Evolutionary conservation across 805 yeast genomes (phyloP).

Genomic region (Sugiyamaella chiloensis): DNA sequence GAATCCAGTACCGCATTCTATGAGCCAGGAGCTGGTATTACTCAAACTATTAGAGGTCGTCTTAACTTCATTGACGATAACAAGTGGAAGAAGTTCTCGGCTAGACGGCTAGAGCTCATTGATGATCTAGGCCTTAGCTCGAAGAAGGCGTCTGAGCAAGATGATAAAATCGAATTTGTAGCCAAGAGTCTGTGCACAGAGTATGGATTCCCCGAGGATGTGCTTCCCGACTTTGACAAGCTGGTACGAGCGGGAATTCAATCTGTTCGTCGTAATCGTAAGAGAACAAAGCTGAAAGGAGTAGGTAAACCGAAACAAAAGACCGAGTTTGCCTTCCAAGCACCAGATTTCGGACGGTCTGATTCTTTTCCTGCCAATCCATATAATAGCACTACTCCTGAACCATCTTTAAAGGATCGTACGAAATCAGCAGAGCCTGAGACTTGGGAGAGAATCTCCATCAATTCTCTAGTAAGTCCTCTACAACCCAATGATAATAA

Average conservation of each 20-base stretch:
- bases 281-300: constrained; percentile 19
- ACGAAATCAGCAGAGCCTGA: not conserved
- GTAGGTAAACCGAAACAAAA: not conserved
- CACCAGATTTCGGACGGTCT: too few species aligned
- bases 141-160: constrained; percentile 90
- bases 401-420: not conserved
- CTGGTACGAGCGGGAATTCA: constrained; percentile 92
- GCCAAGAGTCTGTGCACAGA: constrained; percentile 76
- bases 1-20: too few species aligned
- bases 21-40: constrained; percentile 39
- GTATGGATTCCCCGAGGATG: constrained; percentile 61
- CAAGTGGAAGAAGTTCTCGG: constrained; percentile 87
- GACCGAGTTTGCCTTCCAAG: too few species aligned
- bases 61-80: constrained; percentile 77
- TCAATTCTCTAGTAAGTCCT: constrained; percentile 12
- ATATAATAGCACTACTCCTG: too few species aligned
- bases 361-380: not conserved
- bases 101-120: constrained; percentile 82
- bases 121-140: constrained; percentile 63
- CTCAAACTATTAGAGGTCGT: constrained; percentile 55
- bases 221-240: constrained; percentile 75
- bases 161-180: constrained; percentile 70
- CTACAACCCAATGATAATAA: not conserved
- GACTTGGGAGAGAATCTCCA: constrained; percentile 12
- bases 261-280: constrained; percentile 81